phyloP scores from a whole-genome alignment of 2,329 filamentous ascomycete genomes.

The Emergomyces pasteurianus region DNA sequence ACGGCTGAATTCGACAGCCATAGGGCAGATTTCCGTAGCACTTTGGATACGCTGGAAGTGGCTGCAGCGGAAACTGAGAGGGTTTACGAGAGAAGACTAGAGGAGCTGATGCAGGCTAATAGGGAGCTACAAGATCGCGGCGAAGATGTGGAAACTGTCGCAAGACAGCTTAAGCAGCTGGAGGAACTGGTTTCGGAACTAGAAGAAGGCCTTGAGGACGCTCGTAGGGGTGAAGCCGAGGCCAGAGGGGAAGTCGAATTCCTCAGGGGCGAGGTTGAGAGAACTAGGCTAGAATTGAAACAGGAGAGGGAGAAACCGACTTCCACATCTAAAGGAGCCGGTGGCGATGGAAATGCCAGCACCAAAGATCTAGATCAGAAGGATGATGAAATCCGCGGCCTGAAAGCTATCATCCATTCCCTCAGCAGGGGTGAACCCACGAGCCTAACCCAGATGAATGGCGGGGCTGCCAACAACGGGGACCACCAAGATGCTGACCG shows the following conservation, averaged over 20 bases:
- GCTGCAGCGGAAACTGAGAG: constrained; percentile 88
- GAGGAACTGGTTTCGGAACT: constrained; percentile 94
- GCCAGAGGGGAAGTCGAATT: constrained; percentile 94
- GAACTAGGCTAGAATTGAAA: constrained; percentile 75
- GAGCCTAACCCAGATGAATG: constrained; percentile 19
- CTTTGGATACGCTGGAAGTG: constrained; percentile 90
- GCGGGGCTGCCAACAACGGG: constrained; percentile 22
- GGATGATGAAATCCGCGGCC: constrained; percentile 90
- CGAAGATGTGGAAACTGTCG: constrained; percentile 84
- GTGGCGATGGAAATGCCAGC: constrained; percentile 19
- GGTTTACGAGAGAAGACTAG: constrained; percentile 62
- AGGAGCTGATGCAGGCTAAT: constrained; percentile 62
- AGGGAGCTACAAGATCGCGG: constrained; percentile 69
- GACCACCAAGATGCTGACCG: constrained; percentile 45
- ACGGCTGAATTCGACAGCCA: constrained; percentile 92
- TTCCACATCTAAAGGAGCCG: constrained; percentile 44
- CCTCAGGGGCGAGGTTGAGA: constrained; percentile 82
- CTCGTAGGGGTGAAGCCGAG: constrained; percentile 84
- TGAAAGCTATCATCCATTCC: constrained; percentile 97
- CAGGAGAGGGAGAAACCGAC: constrained; percentile 77
- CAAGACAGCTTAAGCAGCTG: constrained; percentile 81
- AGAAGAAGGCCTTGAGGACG: constrained; percentile 92
- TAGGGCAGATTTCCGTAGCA: constrained; percentile 89
- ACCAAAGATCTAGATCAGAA: constrained; percentile 80
- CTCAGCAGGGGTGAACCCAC: constrained; percentile 53